A percentile compares a stretch with the other conserved stretches of the same genome.
These are phyloP conservation scores for Meripilus lineatus DNA, from an alignment of 1,284 basidiomycete species.

Conservation along the genomic window DNA sequence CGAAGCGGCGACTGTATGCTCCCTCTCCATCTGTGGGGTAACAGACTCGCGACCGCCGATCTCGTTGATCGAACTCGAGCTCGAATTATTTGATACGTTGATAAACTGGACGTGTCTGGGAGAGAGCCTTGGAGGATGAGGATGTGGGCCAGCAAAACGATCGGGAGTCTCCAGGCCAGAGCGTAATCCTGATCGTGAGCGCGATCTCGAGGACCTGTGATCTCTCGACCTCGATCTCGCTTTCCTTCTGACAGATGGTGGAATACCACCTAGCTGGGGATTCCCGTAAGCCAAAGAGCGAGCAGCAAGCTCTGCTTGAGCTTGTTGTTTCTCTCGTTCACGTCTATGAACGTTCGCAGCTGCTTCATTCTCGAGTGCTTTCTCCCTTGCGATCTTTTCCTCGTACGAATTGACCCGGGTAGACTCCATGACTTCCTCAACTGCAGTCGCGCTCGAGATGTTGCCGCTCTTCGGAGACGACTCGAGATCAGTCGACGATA, in stretches of 20 bases:
- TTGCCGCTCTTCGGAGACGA: slow-evolving; percentile 10
- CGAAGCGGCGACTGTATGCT: slow-evolving; percentile 20
- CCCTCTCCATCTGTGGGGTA: slow-evolving; percentile 17
- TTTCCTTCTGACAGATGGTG: neutral
- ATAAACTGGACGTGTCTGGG: slow-evolving; percentile 55
- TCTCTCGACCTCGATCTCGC: neutral
- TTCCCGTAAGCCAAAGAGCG: neutral
- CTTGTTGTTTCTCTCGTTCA: slow-evolving; percentile 14
- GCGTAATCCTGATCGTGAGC: too few species aligned
- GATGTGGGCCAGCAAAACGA: slow-evolving; percentile 64
- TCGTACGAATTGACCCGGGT: slow-evolving; percentile 24
- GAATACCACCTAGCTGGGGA: neutral
- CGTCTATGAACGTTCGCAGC: too few species aligned
- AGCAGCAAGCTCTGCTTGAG: slow-evolving; percentile 27
- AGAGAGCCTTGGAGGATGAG: slow-evolving; percentile 50
- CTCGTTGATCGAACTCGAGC: slow-evolving; percentile 9
- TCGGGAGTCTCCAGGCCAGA: slow-evolving; percentile 77
- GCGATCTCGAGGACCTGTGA: too few species aligned
- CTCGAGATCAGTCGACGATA: slow-evolving; percentile 40
- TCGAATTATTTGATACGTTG: slow-evolving; percentile 30
- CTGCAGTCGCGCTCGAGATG: slow-evolving; percentile 8
- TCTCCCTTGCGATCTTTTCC: slow-evolving; percentile 33
- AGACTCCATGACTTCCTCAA: neutral
- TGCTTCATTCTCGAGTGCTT: slow-evolving; percentile 19
- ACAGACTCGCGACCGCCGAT: neutral